Base-by-base conservation (phyloP, 1,284 basidiomycete genomes). In the Sporisorium exsertum region DNA sequence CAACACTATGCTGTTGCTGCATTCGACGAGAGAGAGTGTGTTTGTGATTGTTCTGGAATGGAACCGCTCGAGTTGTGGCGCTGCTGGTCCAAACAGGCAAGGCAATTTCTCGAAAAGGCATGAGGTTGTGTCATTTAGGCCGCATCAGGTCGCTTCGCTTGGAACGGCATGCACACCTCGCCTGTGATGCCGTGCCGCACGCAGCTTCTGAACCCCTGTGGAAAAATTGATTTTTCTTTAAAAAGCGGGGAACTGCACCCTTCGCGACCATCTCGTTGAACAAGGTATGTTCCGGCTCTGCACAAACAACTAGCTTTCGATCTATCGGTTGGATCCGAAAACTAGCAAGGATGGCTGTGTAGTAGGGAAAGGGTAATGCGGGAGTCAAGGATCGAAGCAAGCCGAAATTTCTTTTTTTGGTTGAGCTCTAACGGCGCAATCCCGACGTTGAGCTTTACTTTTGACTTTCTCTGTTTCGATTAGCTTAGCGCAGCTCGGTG, bases 81-180 rank as follows among this genome's bases (percentile, higher is more conserved):
- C 29, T 32, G 24, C n/a, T n/a, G n/a, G n/a, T n/a, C 16, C 15
- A 24, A 40, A 53, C 15, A 24, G 51, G 51, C 33, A 53, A 51
- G 24, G 22, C 37, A 5, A 4, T 5, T 3, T 18, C 16, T 32
- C 29, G 33, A n/a, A n/a, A n/a, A 24, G 56, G 56, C 56, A 58
- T 58, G 33, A n/a, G 29, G n/a, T 43, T 22, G 54, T 58, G 57
- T 32, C 46, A 58, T 50, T 49, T 51, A 20, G n/a, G 37, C 57
- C 37, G 57, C 57, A 50, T 58, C 33, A 40, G 7, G n/a, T n/a
- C n/a, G n/a, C n/a, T 51, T 50, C 35, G 47, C n/a, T 40, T 58
- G 57, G 57, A 50, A 58, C 47, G 57, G 47, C 33, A 50, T 37
- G 47, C 57, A 13, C 57, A 49, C 57, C 46, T 58, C 37, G 26